Evolutionary conservation across 305 asterid genomes (phyloP), one percentile per base, ranked within the genome.

Genomic region (Ajuga reptans): DNA sequence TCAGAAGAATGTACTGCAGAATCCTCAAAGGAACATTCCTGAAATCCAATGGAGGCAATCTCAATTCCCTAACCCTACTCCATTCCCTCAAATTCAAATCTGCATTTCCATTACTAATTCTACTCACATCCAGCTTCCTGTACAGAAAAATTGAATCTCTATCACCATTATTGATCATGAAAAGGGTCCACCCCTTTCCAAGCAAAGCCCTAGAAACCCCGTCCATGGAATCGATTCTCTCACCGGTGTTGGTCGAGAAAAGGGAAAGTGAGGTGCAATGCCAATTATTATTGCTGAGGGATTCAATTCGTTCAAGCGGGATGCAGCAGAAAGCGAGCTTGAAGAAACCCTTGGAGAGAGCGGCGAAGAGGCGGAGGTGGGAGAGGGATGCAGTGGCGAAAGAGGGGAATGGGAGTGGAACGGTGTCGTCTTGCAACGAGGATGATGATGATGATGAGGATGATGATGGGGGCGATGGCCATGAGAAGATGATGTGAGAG

Each of bases 391-490:
- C 79, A 18, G 88, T 79, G 72, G 77, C 21, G 75, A 86, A 82
- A 69, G 92, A 84, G 73, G 92, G 92, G 67, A 86, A 86, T 3
- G 92, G 86, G 16, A 86, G 59, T 2, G 89, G 88, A 73, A 79
- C 89, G 73, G 77, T 71, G 75, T 78, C 84, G 76, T 76, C 72
- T 50, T 74, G 81, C 42, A 82, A 62, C 11, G 85, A 68, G 79
- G 83, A 71, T 2, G 85, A 55, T 17, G 41, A 64, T 1, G 75
- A 41, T 1, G 69, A 55, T 3, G 76, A 43, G 0, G 75, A 42
- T 4, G 73, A 66, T 4, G 79, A 51, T 0, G 73, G 63, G 6
- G 80, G 37, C 0, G 83, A 68, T 1, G 63, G 11, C 0, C 83
- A 78, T 6, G 78, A 16, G 0, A 83, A 0, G 79, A 51, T 0